phyloP scores from a whole-genome alignment of 495 filamentous ascomycete genomes.

The Parmelia sp. region DNA sequence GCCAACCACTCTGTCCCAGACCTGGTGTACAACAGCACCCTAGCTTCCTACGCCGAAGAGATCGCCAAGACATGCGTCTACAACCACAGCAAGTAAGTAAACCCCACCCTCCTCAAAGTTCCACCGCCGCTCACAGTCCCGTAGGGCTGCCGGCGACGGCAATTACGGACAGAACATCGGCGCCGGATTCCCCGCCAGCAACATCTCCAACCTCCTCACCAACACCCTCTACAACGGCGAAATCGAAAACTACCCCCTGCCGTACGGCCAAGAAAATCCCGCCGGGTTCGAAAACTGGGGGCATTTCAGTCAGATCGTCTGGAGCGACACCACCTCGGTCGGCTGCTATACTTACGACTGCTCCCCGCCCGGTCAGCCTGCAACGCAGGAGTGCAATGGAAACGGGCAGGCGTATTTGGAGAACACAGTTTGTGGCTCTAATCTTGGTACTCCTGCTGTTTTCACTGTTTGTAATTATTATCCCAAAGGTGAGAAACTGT shows the following conservation, averaged over 20 bases:
- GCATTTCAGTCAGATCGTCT: conserved; percentile 88
- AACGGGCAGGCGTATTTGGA: conserved; percentile 11
- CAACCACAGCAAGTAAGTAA: conserved; percentile 66
- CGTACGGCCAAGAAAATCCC: conserved; percentile 39
- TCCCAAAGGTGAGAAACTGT: conserved; percentile 49
- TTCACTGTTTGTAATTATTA: conserved; percentile 90
- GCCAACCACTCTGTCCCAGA: conserved; percentile 67
- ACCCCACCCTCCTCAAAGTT: neutral
- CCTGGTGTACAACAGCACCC: conserved; percentile 55
- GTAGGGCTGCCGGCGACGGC: conserved; percentile 43
- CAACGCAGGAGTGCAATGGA: conserved; percentile 23
- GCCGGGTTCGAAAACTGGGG: conserved; percentile 47
- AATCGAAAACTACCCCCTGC: conserved; percentile 41
- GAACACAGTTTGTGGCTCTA: conserved; percentile 35
- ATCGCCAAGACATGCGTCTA: conserved; percentile 59
- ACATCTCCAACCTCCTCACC: conserved; percentile 59
- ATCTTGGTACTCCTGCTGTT: conserved; percentile 45
- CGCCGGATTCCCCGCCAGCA: conserved; percentile 33
- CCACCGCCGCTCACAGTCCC: conserved; percentile 17
- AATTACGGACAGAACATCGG: conserved; percentile 86
- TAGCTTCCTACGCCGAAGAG: conserved; percentile 54
- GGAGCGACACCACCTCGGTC: conserved; percentile 62
- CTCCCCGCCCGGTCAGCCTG: conserved; percentile 25
- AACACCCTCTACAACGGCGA: conserved; percentile 84
- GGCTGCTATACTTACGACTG: conserved; percentile 66